Evolutionary conservation across 2,329 filamentous ascomycete species (phyloP).

Genomic region (Plenodomus biglobosus): DNA sequence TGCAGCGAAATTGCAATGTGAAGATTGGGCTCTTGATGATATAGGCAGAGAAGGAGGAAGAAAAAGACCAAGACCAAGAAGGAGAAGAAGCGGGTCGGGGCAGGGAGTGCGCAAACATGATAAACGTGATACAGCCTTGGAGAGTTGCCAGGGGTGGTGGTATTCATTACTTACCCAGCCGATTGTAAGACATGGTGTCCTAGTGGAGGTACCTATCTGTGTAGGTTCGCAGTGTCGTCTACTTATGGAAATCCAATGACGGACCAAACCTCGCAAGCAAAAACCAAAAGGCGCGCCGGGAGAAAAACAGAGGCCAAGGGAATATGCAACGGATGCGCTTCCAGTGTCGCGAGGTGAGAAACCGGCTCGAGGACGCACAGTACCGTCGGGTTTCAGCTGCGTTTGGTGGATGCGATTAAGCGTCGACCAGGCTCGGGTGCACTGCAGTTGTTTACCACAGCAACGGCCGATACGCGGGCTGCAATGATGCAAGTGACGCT

Average conservation of each 20-base stretch:
- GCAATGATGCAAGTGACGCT: conserved; percentile 10
- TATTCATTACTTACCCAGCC: conserved; percentile 36
- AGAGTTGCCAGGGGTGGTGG: too few relatives aligned
- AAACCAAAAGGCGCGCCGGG: too few relatives aligned
- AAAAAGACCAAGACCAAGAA: too few relatives aligned
- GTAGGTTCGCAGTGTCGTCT: too few relatives aligned
- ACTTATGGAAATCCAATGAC: too few relatives aligned
- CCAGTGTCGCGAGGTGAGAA: conserved; percentile 12
- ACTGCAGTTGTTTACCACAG: conserved; percentile 36
- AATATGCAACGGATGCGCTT: background rate
- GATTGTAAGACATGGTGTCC: conserved; percentile 40
- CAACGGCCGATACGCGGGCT: conserved; percentile 26
- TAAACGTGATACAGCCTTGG: too few relatives aligned
- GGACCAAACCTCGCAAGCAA: too few relatives aligned
- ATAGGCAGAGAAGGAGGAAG: too few relatives aligned
- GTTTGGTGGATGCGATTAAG: conserved; percentile 30
- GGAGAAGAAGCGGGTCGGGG: too few relatives aligned
- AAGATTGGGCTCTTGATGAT: too few relatives aligned
- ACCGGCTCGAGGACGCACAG: conserved; percentile 18
- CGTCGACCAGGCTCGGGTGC: conserved; percentile 6
- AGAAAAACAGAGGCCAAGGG: conserved; percentile 13
- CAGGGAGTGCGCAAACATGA: conserved; percentile 8
- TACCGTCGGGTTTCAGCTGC: conserved; percentile 39
- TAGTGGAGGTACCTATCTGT: conserved; percentile 8
- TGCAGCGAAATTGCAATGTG: too few relatives aligned